A percentile compares a stretch with the other conserved stretches of the same genome.
Evolutionary conservation across 2,329 filamentous ascomycete genomes (phyloP).

Genomic region (Aspergillus versicolor): DNA sequence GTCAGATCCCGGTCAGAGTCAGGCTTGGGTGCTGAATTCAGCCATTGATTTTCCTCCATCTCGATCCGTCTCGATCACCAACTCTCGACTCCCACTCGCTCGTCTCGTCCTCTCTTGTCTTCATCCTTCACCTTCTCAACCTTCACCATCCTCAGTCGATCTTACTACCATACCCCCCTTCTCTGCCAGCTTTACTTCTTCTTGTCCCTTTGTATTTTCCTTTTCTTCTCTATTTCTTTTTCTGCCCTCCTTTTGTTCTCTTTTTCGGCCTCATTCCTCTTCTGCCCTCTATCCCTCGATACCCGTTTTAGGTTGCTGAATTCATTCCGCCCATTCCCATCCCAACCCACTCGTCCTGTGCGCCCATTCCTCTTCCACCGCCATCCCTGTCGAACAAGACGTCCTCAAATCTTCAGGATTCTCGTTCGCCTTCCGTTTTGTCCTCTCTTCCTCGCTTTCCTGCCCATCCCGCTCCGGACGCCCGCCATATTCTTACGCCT

Average conservation of each 20-base stretch:
- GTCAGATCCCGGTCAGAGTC: not conserved
- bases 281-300: conserved; percentile 24
- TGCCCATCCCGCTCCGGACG: conserved; percentile 7
- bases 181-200: conserved; percentile 7
- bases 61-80: conserved; percentile 5
- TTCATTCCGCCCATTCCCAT: conserved; percentile 26
- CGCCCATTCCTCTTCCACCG: conserved; percentile 28
- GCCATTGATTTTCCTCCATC: conserved; percentile 6
- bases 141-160: conserved; percentile 1
- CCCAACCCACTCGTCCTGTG: conserved; percentile 16
- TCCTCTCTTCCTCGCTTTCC: conserved; percentile 8
- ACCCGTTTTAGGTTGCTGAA: conserved; percentile 20
- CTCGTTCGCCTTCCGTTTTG: conserved; percentile 9
- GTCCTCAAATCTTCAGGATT: conserved; percentile 15
- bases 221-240: conserved; percentile 13
- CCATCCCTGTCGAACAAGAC: conserved; percentile 36
- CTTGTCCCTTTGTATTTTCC: conserved; percentile 6
- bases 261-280: conserved; percentile 18
- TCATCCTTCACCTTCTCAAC: conserved; percentile 11
- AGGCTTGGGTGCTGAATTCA: conserved; percentile 3
- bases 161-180: not conserved
- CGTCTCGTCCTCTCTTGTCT: conserved; percentile 18
- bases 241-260: conserved; percentile 7
- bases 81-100: conserved; percentile 6
- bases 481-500: conserved; percentile 22